These are phyloP conservation scores for Exophiala lecanii-corni DNA, from an alignment of 2,329 filamentous ascomycete genomes.

Conservation along the genomic window DNA sequence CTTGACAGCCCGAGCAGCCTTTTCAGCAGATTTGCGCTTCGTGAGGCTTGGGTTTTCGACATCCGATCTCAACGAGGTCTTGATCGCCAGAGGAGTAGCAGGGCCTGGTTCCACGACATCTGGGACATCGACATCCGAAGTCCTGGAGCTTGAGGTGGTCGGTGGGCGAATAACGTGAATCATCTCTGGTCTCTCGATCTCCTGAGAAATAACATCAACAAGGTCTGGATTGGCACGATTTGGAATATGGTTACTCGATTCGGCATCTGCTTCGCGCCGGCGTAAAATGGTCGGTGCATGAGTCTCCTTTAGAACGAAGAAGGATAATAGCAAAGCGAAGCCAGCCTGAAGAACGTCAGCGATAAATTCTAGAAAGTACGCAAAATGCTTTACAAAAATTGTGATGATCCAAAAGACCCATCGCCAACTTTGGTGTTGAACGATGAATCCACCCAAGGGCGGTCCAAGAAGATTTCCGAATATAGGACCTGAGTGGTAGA, in stretches of 20 bases:
- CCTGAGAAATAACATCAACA: conserved; percentile 36
- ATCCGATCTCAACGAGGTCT: not conserved
- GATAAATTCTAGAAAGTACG: conserved; percentile 23
- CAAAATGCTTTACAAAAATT: conserved; percentile 36
- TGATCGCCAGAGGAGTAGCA: conserved; percentile 6
- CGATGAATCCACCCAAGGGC: conserved; percentile 38
- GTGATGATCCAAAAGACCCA: conserved; percentile 50
- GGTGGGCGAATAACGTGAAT: conserved; percentile 29
- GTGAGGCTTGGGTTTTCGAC: conserved; percentile 17
- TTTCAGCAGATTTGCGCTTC: conserved; percentile 38
- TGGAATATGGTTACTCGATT: conserved; percentile 38
- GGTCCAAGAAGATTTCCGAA: conserved; percentile 41
- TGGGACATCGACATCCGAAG: conserved; percentile 32
- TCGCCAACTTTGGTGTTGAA: conserved; percentile 42
- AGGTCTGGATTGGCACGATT: conserved; percentile 27
- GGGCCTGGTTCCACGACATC: conserved; percentile 36
- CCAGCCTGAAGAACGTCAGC: conserved; percentile 34
- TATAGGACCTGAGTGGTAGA: too few species aligned
- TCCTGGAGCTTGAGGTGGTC: conserved; percentile 32
- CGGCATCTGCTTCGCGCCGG: conserved; percentile 38
- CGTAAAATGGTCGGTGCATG: conserved; percentile 44
- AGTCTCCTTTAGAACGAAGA: conserved; percentile 26
- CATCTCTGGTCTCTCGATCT: conserved; percentile 51
- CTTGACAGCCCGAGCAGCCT: conserved; percentile 33
- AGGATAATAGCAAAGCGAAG: too few species aligned